Percentiles rank a stretch among this genome's conserved stretches.
Conservation (phyloP, 2,329 filamentous ascomycete species). For the Colletotrichum euphorbiae region DNA sequence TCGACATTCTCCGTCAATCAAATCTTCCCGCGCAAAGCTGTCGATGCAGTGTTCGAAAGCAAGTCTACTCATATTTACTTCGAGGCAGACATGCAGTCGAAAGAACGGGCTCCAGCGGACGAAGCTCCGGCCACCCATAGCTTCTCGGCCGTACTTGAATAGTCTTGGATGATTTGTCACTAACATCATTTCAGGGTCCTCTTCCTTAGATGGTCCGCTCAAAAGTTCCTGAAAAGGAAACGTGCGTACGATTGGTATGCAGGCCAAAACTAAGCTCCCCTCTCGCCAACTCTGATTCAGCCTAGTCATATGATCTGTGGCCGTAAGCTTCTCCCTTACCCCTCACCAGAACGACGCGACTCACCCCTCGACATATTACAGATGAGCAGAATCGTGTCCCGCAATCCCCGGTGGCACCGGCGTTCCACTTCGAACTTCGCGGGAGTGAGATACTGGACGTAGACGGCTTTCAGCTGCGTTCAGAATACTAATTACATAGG, state of each 20-base stretch:
- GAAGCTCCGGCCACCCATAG: no score
- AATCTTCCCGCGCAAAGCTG: no score
- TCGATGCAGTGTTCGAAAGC: no score
- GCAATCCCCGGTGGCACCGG: background rate
- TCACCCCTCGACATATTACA: background rate
- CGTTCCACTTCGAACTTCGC: background rate
- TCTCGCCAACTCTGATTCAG: background rate
- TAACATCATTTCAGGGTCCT: no score
- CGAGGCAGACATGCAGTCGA: no score
- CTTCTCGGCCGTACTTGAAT: no score
- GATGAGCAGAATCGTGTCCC: background rate
- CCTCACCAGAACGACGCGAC: background rate
- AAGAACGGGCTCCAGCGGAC: no score
- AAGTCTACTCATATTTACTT: no score
- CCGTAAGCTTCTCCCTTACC: background rate
- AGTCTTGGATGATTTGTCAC: no score
- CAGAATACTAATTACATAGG: background rate
- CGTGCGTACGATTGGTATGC: conserved; percentile 1
- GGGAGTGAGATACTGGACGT: background rate
- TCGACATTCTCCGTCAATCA: no score
- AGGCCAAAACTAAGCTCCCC: conserved; percentile 1
- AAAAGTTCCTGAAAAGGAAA: background rate
- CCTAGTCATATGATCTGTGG: background rate
- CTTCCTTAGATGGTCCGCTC: no score
- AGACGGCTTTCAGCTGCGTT: background rate